A percentile compares a stretch with the other conserved stretches of the same genome.
Evolutionary conservation across 176 grass and related monocot genomes (phyloP).

Genomic region (Triticum turgidum): DNA sequence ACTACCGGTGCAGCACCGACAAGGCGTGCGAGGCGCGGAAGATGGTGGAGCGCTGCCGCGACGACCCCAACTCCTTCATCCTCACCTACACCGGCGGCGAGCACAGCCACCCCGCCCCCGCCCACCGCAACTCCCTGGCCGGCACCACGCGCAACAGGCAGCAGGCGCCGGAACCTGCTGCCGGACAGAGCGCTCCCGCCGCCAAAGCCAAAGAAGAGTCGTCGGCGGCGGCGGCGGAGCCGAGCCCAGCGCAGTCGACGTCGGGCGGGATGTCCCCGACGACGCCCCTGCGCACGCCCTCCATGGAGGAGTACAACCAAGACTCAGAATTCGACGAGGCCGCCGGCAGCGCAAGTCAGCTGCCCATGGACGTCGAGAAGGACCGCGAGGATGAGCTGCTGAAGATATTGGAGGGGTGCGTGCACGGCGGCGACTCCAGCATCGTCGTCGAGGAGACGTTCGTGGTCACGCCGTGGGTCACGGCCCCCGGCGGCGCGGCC

Average conservation of each 20-base stretch:
- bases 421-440: not conserved
- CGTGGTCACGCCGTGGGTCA: not conserved
- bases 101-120: conserved; percentile 62
- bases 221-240: not conserved
- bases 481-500: not conserved
- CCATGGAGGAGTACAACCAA: conserved; percentile 36
- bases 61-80: conserved; percentile 47
- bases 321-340: conserved; percentile 40
- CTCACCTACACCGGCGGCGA: conserved; percentile 81
- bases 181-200: not conserved
- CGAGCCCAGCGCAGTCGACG: not conserved
- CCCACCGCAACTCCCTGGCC: conserved; percentile 77
- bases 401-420: not conserved
- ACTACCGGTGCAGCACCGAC: conserved; percentile 78
- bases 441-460: conserved; percentile 12
- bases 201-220: not conserved
- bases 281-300: conserved; percentile 16
- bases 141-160: conserved; percentile 64
- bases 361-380: conserved; percentile 33
- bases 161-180: not conserved
- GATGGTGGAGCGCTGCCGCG: conserved; percentile 73
- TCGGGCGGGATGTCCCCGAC: conserved; percentile 2
- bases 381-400: conserved; percentile 21
- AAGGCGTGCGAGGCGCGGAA: conserved; percentile 71
- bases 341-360: not conserved